Percentiles rank a stretch among this genome's conserved stretches.
These are phyloP conservation scores for Yamadazyma dushanensis DNA, from an alignment of 1,139 yeast species.

Conservation along the genomic window DNA sequence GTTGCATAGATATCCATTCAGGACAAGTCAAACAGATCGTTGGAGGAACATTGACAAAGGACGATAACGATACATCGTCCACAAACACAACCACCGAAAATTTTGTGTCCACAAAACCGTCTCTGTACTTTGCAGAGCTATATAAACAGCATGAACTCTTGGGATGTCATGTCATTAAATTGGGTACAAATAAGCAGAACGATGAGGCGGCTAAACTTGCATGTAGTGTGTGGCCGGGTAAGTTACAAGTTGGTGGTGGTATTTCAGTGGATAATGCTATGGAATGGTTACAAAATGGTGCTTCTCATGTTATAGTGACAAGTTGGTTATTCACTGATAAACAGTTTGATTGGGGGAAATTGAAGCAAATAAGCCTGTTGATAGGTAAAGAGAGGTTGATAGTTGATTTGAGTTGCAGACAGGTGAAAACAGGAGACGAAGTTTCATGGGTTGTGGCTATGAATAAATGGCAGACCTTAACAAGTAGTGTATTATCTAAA, in stretches of 20 bases:
- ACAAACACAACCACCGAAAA: conserved; percentile 56
- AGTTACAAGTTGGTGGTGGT: conserved; percentile 91
- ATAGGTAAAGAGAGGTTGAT: conserved; percentile 73
- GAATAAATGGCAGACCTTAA: conserved; percentile 94
- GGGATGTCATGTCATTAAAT: conserved; percentile 92
- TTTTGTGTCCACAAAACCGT: conserved; percentile 74
- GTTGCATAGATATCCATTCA: conserved; percentile 91
- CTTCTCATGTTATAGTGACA: conserved; percentile 87
- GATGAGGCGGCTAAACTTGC: conserved; percentile 84
- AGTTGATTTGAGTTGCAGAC: conserved; percentile 88
- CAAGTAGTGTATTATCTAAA: conserved; percentile 55
- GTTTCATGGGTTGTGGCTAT: conserved; percentile 86
- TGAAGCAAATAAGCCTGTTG: conserved; percentile 43
- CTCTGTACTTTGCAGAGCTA: conserved; percentile 74
- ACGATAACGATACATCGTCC: conserved; percentile 32
- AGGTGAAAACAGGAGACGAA: conserved; percentile 27
- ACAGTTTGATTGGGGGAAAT: conserved; percentile 54
- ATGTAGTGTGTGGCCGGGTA: conserved; percentile 67
- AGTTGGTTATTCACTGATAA: conserved; percentile 80
- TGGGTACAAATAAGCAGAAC: conserved; percentile 74
- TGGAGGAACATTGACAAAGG: conserved; percentile 78
- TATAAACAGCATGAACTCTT: conserved; percentile 56
- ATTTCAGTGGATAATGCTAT: conserved; percentile 71
- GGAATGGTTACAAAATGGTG: conserved; percentile 69
- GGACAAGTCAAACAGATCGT: conserved; percentile 97